Evolutionary conservation across 805 yeast species (phyloP).

Genomic region (Nakazawaea ambrosiae): DNA sequence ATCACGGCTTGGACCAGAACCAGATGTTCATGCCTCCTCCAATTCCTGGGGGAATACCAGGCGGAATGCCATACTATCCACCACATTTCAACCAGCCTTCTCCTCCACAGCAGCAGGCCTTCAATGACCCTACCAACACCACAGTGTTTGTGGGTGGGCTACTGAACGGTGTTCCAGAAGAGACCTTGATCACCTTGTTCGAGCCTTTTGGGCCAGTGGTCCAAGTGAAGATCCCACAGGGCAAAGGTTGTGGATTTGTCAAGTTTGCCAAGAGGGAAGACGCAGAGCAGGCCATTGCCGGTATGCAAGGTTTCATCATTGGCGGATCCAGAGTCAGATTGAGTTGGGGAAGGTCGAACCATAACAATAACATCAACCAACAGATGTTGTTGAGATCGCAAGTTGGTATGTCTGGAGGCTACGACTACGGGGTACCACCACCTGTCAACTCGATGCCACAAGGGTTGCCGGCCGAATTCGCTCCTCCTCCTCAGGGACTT

Average conservation of each 20-base stretch:
- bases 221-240: constrained; percentile 69
- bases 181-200: constrained; percentile 52
- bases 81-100: constrained; percentile 11
- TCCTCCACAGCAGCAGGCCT: constrained; percentile 16
- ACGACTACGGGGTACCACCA: constrained; percentile 12
- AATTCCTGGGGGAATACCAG: constrained; percentile 12
- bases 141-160: constrained; percentile 67
- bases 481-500: constrained; percentile 10
- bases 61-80: constrained; percentile 9
- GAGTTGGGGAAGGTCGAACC: constrained; percentile 62
- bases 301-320: constrained; percentile 72
- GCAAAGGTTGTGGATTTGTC: constrained; percentile 77
- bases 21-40: constrained; percentile 9
- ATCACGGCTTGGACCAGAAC: constrained; percentile 10
- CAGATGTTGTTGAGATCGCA: constrained; percentile 12
- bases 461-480: constrained; percentile 10
- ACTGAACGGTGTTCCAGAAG: constrained; percentile 56
- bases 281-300: constrained; percentile 71
- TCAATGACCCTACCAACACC: constrained; percentile 62
- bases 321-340: constrained; percentile 69
- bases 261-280: constrained; percentile 59
- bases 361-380: constrained; percentile 13
- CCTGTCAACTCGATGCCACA: constrained; percentile 8
- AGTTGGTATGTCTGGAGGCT: constrained; percentile 13
- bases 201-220: constrained; percentile 67